Evolutionary conservation across 331 rosid species (phyloP).

Genomic region (Cucumis variabilis): DNA sequence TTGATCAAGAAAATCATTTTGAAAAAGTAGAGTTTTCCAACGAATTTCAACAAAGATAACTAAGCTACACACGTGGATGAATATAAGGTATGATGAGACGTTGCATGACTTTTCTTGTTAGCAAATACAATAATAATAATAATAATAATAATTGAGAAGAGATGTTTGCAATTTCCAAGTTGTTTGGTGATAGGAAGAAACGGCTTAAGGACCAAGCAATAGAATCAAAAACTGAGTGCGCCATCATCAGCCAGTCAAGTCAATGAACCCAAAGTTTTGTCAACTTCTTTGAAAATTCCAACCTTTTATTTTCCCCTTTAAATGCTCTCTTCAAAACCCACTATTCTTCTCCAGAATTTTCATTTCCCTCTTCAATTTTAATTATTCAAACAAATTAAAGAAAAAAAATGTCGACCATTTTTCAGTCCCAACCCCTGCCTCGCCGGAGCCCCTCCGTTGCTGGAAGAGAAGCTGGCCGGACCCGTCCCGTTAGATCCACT

Average conservation of each 20-base stretch:
- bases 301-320: neutral
- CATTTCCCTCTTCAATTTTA: neutral
- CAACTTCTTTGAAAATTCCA: constrained; percentile 14
- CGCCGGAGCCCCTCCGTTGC: neutral
- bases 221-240: neutral
- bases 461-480: neutral
- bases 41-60: too few relatives aligned
- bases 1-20: too few relatives aligned
- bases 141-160: neutral
- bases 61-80: neutral
- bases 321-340: neutral
- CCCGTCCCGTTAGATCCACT: constrained; percentile 32
- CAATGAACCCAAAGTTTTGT: neutral
- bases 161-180: neutral
- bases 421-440: neutral
- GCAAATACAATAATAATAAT: too few relatives aligned
- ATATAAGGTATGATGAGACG: neutral
- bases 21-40: too few relatives aligned
- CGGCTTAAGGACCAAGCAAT: neutral
- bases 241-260: constrained; percentile 9
- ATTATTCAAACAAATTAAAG: too few relatives aligned
- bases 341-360: neutral
- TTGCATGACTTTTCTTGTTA: neutral
- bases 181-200: neutral
- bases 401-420: neutral